Evolutionary conservation across 1,139 yeast species (phyloP).

Genomic region (Scheffersomyces segobiensis): DNA sequence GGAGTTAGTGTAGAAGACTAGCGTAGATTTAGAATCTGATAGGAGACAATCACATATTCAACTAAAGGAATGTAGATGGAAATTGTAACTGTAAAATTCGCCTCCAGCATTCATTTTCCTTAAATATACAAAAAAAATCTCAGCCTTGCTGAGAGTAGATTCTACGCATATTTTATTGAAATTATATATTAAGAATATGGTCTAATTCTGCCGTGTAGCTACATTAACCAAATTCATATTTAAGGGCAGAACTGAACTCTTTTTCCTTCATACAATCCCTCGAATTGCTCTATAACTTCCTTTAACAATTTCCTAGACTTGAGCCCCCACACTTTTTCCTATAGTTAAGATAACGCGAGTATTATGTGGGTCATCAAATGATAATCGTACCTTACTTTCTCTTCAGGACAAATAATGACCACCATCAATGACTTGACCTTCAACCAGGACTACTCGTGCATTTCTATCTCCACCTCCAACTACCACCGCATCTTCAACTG

Average conservation of each 20-base stretch:
- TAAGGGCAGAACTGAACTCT: neutral
- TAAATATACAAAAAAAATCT: no score
- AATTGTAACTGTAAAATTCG: no score
- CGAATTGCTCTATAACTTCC: neutral
- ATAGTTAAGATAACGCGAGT: neutral
- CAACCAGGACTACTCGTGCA: constrained; percentile 46
- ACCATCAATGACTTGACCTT: constrained; percentile 41
- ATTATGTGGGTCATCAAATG: neutral
- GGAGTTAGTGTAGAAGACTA: neutral
- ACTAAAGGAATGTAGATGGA: neutral
- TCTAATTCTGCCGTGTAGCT: no score
- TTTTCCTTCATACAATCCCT: no score
- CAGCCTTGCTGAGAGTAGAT: no score
- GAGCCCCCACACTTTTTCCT: neutral
- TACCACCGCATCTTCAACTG: constrained; percentile 44
- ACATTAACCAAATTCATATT: neutral
- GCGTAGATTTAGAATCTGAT: neutral
- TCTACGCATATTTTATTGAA: no score
- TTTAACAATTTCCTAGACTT: neutral
- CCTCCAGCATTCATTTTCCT: no score
- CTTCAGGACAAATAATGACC: constrained; percentile 9
- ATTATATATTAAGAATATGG: no score
- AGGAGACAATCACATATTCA: neutral
- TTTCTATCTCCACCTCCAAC: constrained; percentile 37
- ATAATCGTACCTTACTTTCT: neutral